Base-by-base conservation (phyloP, 805 yeast species). In the Pichia exigua region DNA sequence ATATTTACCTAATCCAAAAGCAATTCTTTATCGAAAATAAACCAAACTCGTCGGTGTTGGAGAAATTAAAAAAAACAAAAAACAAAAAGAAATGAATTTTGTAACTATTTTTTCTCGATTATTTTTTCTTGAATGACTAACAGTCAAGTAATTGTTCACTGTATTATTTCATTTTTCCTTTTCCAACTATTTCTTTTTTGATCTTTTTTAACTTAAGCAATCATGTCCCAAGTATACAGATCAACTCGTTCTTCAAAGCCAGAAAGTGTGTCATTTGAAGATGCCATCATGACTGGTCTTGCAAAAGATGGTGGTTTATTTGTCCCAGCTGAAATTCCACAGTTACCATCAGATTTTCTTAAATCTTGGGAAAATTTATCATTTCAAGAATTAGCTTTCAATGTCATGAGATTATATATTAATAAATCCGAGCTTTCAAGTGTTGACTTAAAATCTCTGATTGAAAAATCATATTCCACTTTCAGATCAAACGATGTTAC, bases 261-360 rank as follows among this genome's bases (percentile, higher is more conserved):
- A 18, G 79, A 79, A 60, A 65, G 76, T 9, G 74, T 78, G 47
- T 76, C 89, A 6, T 87, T 87, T 58, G 95, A 87, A 67, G 90
- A 82, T 49, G 92, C 85, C 21, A 85, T 87, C 52, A 82, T 87
- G 68, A 85, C 86, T 52, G 99, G 99, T 48, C 76, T 94, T 63
- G 98, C 98, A 49, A 82, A 87, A 46, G 99, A 95, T 66, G 99
- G 99, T 59, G 99, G 99, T 42, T 78, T 94, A 42, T 94, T 88
- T 68, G 76, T 94, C 51, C 99, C 99, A 45, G 78, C 94, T 17
- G 73, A 66, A 45, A 87, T 91, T 59, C 97, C 98, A 52, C 67
- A 75, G 56, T 75, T 87, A 30, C 68, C 62, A 39, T 65, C 55
- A 73, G 78, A 77, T 53, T 77, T 85, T 56, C 68, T 84, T 50